Conservation (phyloP, 306 rosid species). For the Vachellia collinsii region DNA sequence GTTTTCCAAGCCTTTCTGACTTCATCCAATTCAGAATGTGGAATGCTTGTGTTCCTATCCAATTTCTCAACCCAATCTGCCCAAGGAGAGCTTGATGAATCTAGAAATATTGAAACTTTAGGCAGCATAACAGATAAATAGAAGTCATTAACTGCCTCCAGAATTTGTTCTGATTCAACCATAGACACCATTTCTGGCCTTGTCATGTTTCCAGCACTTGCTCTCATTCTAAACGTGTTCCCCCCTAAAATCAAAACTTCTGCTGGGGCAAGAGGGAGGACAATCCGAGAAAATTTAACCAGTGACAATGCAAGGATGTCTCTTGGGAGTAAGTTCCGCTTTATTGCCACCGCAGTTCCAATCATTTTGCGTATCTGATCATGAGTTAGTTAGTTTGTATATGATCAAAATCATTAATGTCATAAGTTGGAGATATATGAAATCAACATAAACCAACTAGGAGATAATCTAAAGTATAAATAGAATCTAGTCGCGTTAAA, state of each 20-base stretch:
- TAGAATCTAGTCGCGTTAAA: conserved; percentile 21
- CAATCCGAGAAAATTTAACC: conserved; percentile 67
- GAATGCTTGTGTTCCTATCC: conserved; percentile 70
- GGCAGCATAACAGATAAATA: conserved; percentile 75
- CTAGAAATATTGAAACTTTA: conserved; percentile 65
- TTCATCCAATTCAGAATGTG: conserved; percentile 63
- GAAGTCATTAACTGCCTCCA: conserved; percentile 69
- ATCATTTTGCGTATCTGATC: conserved; percentile 88
- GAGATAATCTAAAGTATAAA: not conserved
- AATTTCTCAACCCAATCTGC: conserved; percentile 76
- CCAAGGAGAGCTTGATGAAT: conserved; percentile 80
- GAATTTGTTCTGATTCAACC: conserved; percentile 73
- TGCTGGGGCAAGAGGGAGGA: conserved; percentile 83
- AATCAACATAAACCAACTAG: conserved; percentile 10
- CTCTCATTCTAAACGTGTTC: conserved; percentile 61
- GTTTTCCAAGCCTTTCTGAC: conserved; percentile 75
- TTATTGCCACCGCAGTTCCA: conserved; percentile 85
- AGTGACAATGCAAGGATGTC: conserved; percentile 69
- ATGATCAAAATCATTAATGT: conserved; percentile 16
- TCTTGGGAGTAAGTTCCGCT: conserved; percentile 78
- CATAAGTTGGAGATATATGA: not conserved
- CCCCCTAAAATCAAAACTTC: conserved; percentile 79
- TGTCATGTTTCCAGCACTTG: conserved; percentile 50
- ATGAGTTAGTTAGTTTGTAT: conserved; percentile 26
- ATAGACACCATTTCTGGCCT: conserved; percentile 81